phyloP scores from a whole-genome alignment of 306 rosid species.

The Mimosa bimucronata region DNA sequence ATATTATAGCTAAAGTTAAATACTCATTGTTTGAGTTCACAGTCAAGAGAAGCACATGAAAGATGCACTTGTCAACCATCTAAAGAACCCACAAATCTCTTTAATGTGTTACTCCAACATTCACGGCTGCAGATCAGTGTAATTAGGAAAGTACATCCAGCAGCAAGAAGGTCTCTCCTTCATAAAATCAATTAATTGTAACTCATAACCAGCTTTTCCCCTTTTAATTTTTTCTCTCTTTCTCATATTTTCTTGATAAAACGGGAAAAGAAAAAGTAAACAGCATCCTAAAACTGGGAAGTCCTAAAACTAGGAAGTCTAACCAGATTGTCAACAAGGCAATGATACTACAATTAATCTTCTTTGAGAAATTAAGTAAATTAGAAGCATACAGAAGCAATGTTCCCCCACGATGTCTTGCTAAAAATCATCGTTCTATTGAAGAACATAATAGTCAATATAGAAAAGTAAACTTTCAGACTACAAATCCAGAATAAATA shows the following conservation, averaged over 20 bases:
- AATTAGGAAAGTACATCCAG: not conserved
- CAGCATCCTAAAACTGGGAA: conserved; percentile 1
- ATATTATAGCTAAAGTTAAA: conserved; percentile 1
- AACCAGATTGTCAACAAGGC: not conserved
- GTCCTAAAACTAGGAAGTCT: no score
- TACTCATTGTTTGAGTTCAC: not conserved
- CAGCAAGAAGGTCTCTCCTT: not conserved
- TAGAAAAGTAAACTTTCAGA: not conserved
- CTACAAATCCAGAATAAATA: no score
- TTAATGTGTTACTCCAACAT: not conserved
- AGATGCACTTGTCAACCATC: not conserved
- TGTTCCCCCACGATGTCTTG: not conserved
- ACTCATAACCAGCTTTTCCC: not conserved
- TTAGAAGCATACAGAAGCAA: not conserved
- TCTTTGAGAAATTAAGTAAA: not conserved
- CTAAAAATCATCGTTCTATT: conserved; percentile 7
- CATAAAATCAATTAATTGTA: conserved; percentile 9
- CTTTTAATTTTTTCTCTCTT: not conserved
- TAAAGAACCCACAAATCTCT: not conserved
- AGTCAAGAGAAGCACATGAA: not conserved
- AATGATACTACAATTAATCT: not conserved
- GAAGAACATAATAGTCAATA: not conserved
- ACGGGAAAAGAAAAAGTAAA: not conserved
- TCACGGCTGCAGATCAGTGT: not conserved
- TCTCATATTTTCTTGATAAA: not conserved